These are phyloP conservation scores for Termitomyces sp. DNA, from an alignment of 768 basidiomycete species.

Conservation along the genomic window DNA sequence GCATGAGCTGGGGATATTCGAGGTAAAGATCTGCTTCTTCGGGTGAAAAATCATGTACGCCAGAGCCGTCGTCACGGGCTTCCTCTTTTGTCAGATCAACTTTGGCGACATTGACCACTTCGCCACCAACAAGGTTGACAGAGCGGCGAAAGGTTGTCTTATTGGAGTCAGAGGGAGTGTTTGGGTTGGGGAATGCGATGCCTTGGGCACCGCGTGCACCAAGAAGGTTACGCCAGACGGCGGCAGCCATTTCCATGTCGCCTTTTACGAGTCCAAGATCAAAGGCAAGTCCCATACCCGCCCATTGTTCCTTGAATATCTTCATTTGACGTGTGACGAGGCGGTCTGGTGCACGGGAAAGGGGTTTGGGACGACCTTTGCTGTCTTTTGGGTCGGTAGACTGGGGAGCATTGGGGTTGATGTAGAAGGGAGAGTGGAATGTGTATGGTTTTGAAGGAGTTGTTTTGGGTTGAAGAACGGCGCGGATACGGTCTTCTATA, in stretches of 20 bases:
- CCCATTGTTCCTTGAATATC: conserved; percentile 89
- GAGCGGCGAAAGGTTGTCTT: conserved; percentile 44
- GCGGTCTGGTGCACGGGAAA: conserved; percentile 58
- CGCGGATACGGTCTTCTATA: conserved; percentile 83
- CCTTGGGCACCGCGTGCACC: conserved; percentile 78
- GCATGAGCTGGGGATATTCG: conserved; percentile 69
- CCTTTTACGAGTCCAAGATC: conserved; percentile 72
- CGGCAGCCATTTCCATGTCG: conserved; percentile 80
- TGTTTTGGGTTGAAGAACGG: conserved; percentile 59
- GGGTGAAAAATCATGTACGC: conserved; percentile 65
- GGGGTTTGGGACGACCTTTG: conserved; percentile 18
- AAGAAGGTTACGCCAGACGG: conserved; percentile 89
- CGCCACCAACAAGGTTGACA: conserved; percentile 67
- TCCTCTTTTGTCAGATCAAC: conserved; percentile 56
- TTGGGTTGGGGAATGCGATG: conserved; percentile 37
- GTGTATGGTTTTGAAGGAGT: conserved; percentile 39
- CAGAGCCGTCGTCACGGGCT: conserved; percentile 56
- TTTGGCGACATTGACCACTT: conserved; percentile 53
- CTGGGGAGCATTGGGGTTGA: conserved; percentile 35
- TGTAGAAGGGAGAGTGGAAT: conserved; percentile 36
- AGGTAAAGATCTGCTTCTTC: conserved; percentile 63
- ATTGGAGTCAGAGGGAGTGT: conserved; percentile 5
- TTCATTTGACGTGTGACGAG: conserved; percentile 86
- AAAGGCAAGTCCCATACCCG: conserved; percentile 71
- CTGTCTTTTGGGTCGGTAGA: conserved; percentile 5